A percentile compares a stretch with the other conserved stretches of the same genome.
Evolutionary conservation across 768 basidiomycete species (phyloP).

Genomic region (Mycena venus): DNA sequence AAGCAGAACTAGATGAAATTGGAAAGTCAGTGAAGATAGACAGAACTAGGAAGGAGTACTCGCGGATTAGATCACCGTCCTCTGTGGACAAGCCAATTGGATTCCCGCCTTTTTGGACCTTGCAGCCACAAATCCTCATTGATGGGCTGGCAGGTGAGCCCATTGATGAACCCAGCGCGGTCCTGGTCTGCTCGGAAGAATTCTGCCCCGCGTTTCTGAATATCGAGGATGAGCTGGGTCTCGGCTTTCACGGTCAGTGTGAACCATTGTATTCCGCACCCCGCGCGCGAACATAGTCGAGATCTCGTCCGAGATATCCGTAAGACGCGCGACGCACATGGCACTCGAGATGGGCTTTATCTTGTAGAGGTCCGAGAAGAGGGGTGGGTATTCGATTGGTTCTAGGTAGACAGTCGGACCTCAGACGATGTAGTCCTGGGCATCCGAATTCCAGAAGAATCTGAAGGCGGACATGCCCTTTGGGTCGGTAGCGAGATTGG

Average conservation of each 20-base stretch:
- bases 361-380: slow-evolving; percentile 17
- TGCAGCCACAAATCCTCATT: slow-evolving; percentile 13
- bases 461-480: slow-evolving; percentile 20
- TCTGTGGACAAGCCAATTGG: slow-evolving; percentile 17
- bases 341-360: slow-evolving; percentile 13
- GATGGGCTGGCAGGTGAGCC: slow-evolving; percentile 27
- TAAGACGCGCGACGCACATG: neutral
- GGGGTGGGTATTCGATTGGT: slow-evolving; percentile 7
- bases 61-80: slow-evolving; percentile 28
- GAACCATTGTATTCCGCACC: slow-evolving; percentile 22
- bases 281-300: neutral
- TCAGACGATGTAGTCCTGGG: slow-evolving; percentile 25
- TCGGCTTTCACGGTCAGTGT: slow-evolving; percentile 23
- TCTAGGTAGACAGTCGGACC: slow-evolving; percentile 13
- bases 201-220: slow-evolving; percentile 14
- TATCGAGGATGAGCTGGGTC: slow-evolving; percentile 13
- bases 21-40: no score
- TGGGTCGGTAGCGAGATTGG: slow-evolving; percentile 5
- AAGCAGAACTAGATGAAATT: no score
- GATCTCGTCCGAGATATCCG: neutral
- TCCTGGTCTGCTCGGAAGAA: neutral
- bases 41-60: no score
- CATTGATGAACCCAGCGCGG: neutral
- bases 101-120: slow-evolving; percentile 19
- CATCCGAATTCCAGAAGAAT: slow-evolving; percentile 5